Conservation (phyloP, 148 eudicot genomes). For the Cornus suecica region DNA sequence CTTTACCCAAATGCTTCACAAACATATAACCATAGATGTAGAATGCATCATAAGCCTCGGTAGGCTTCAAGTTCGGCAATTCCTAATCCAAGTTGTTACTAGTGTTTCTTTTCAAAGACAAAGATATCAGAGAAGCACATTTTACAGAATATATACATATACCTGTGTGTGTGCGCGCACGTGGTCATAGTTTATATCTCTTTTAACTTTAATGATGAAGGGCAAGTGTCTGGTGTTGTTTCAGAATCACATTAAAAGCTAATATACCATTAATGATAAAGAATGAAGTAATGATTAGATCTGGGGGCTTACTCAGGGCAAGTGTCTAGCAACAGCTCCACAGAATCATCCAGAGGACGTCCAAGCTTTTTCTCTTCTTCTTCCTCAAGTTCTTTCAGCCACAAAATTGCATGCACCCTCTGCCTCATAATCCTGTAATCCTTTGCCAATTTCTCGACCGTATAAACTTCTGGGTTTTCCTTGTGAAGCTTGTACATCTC, state of each 20-base stretch:
- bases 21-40: not conserved
- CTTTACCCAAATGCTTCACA: too few species aligned
- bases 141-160: not conserved
- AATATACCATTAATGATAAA: not conserved
- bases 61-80: not conserved
- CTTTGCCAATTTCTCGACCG: conserved; percentile 67
- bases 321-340: conserved; percentile 72
- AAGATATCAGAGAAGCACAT: not conserved
- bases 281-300: not conserved
- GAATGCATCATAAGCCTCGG: not conserved
- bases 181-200: too few species aligned
- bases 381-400: conserved; percentile 83
- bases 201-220: too few species aligned
- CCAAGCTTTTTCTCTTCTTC: conserved; percentile 82
- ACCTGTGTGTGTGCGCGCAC: not conserved
- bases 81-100: not conserved
- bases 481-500: conserved; percentile 86
- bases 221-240: too few species aligned
- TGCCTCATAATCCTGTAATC: conserved; percentile 92
- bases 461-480: conserved; percentile 76
- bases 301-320: conserved; percentile 64
- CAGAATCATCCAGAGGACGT: conserved; percentile 75
- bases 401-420: conserved; percentile 84
- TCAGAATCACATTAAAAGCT: too few species aligned
- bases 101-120: not conserved